Evolutionary conservation across 306 rosid species (phyloP), one percentile per base, ranked within the genome.

Genomic region (Cicer chorassanicum): DNA sequence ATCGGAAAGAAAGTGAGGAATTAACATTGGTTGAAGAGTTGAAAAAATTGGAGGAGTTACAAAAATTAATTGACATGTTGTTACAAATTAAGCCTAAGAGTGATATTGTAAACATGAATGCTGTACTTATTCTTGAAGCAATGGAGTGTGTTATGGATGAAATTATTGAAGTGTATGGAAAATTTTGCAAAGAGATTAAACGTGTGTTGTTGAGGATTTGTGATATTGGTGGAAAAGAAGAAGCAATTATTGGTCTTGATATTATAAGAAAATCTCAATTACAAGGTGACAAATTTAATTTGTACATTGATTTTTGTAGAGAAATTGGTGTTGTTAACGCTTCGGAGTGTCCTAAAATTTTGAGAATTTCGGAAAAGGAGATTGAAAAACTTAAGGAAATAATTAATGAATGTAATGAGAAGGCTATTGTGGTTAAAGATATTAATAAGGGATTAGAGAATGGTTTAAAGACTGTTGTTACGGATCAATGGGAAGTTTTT

Each of bases 401-500:
- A 34, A 72, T 24, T 7, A 4, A 45, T 24, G n/a, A 11, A 1
- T 64, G 11, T 39, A 81, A 75, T 4, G 65, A 62, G n/a, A 74
- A 70, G 46, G 66, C 41, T 12, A 67, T 77, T 78, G 14, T 70
- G 46, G 29, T 78, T 36, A 51, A 56, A 70, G 49, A 62, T 40
- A 9, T 46, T 10, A 7, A 5, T 5, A 65, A 16, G 34, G 39
- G 50, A 18, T 45, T 70, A 1, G 59, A 72, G 8, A 64, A 77
- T 14, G 49, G 6, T 46, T 81, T 82, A 73, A 76, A n/a, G 81
- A 93, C 98, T 1, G 83, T 91, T 51, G 82, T 93, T 36, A 93
- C 96, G 0, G 80, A 93, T 9, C 81, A 85, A 51, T 93, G 98
- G 98, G 97, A 87, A 67, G 78, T 82, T 19, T 93, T 93, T 72